Percentiles rank a stretch among this genome's conserved stretches.
phyloP scores from a whole-genome alignment of 441 rosid genomes.

The Eutrema salsugineum region DNA sequence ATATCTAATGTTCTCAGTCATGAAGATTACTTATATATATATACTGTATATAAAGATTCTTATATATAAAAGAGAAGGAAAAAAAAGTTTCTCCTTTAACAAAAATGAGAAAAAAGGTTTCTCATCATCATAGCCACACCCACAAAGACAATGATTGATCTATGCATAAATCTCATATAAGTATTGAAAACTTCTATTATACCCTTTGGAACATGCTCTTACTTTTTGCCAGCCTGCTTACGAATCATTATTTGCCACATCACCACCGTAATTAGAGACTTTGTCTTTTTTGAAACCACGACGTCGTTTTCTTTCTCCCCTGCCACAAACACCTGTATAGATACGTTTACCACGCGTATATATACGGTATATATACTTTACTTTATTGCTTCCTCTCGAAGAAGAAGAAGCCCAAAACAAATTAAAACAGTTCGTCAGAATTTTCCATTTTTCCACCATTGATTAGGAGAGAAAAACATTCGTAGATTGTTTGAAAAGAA shows the following conservation, averaged over 20 bases:
- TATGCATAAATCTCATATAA: not conserved
- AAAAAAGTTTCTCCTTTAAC: too few relatives aligned
- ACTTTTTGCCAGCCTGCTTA: constrained; percentile 18
- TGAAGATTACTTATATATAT: too few relatives aligned
- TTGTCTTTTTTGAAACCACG: constrained; percentile 33
- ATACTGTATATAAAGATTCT: too few relatives aligned
- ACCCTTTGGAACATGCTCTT: constrained; percentile 20
- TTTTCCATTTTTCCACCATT: not conserved
- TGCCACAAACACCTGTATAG: not conserved
- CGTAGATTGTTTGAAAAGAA: not conserved
- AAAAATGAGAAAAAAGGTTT: too few relatives aligned
- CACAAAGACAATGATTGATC: not conserved
- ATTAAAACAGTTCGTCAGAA: not conserved
- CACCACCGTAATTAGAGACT: constrained; percentile 8
- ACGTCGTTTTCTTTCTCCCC: constrained; percentile 4
- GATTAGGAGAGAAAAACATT: not conserved
- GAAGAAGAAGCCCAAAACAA: constrained; percentile 5
- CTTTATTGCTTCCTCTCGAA: constrained; percentile 3
- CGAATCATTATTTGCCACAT: constrained; percentile 7
- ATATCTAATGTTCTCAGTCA: too few relatives aligned
- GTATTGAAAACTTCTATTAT: not conserved
- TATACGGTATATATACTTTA: not conserved
- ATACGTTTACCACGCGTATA: constrained; percentile 14
- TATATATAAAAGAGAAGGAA: too few relatives aligned
- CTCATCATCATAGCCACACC: not conserved